Evolutionary conservation across 2,329 filamentous ascomycete genomes (phyloP).

Genomic region (Trichoderma guizhouense): DNA sequence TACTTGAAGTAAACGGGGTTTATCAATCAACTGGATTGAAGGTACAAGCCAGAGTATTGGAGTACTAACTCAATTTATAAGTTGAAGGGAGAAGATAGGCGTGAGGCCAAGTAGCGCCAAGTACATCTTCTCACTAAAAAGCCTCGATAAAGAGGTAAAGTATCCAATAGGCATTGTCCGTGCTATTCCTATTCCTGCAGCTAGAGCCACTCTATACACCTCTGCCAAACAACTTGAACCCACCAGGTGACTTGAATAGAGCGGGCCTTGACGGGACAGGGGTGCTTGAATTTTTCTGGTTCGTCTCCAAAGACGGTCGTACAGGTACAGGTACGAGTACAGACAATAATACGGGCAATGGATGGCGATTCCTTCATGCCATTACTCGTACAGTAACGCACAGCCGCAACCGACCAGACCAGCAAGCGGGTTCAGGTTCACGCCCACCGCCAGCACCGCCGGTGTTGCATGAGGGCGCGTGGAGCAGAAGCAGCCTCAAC

Average conservation of each 20-base stretch:
- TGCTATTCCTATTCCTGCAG: not conserved
- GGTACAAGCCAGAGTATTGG: not conserved
- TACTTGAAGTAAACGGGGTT: not conserved
- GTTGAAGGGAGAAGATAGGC: not conserved
- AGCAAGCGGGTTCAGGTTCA: not conserved
- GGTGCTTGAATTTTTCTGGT: not conserved
- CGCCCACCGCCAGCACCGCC: constrained; percentile 3
- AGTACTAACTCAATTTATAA: not conserved
- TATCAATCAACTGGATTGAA: not conserved
- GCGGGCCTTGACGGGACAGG: constrained; percentile 13
- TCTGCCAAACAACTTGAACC: not conserved
- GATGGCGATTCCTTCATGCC: not conserved
- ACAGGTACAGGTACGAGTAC: not conserved
- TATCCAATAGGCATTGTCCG: not conserved
- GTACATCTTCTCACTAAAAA: not conserved
- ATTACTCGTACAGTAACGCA: not conserved
- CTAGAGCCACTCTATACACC: constrained; percentile 4
- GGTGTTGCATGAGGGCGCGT: constrained; percentile 12
- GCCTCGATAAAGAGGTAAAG: constrained; percentile 7
- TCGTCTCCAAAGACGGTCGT: not conserved
- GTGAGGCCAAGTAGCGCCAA: not conserved
- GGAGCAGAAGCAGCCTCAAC: not conserved
- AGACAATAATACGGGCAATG: not conserved
- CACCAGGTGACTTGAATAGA: constrained; percentile 11
- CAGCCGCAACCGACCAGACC: constrained; percentile 6